Evolutionary conservation across 2,329 filamentous ascomycete species (phyloP), one percentile per base, ranked within the genome.

Genomic region (Curvularia hawaiiensis): DNA sequence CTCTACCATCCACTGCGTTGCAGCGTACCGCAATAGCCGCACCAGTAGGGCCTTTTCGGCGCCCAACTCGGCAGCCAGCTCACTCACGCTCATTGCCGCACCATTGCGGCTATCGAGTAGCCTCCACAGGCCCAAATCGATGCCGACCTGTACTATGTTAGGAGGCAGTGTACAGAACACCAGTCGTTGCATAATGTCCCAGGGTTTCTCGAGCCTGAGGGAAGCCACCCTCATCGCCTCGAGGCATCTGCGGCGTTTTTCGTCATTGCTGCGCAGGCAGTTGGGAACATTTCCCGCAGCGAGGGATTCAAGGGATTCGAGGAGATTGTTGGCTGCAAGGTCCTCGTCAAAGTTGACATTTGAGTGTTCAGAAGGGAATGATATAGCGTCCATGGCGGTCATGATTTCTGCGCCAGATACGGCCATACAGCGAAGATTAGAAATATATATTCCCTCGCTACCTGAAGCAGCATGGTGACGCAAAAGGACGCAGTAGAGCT

Each of bases 1-100:
- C 41, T 56, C 53, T 33, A 56, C 53, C 53, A 52, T 56, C 53
- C 53, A 56, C 18, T 56, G 53, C 11, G 53, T 52, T 14, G 53
- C 53, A 1, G 53, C 53, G 11, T 51, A 56, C 3, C 53, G 48
- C 16, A 56, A 6, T 18, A 56, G 12, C 31, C 53, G 53, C 24
- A 56, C 48, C 11, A 56, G 26, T 3, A 56, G 48, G 41, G 24
- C 47, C 12, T 52, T 30, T 10, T 56, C 48, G 31, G 40, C 48
- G 48, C 53, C 41, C 41, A 56, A 41, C 30, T 56, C 33, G 8
- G 16, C 31, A 28, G 48, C 53, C 31, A 56, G 9, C 18, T 56
- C 48, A 35, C 41, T 41, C 12, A 39, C 41, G 8, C 53, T 52
- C 24, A 56, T 52, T 22, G 49, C 48, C 22, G 30, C 18, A 11